These are phyloP conservation scores for Verbascum thapsus DNA, from an alignment of 257 asterid species.

Conservation along the genomic window DNA sequence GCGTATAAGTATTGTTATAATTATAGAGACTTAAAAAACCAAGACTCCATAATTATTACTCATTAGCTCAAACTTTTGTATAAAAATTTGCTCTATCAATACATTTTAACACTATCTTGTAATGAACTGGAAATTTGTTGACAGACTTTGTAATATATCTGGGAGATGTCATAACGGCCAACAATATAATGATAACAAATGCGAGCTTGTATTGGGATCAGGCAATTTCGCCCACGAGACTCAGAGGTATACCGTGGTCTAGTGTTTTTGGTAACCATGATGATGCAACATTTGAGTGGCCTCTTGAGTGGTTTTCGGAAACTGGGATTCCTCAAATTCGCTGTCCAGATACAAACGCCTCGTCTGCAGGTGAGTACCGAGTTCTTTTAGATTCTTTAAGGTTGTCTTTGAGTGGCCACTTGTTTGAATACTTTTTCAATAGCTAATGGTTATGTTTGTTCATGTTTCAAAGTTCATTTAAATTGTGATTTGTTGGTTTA, in stretches of 20 bases:
- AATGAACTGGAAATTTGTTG: conserved; percentile 14
- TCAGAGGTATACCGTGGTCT: conserved; percentile 73
- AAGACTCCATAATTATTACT: no score
- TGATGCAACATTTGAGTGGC: conserved; percentile 89
- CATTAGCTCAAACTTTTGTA: background rate
- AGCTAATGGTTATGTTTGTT: no score
- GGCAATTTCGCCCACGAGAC: conserved; percentile 75
- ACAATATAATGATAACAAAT: conserved; percentile 63
- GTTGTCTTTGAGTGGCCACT: no score
- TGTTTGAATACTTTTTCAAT: no score
- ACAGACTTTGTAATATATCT: conserved; percentile 87
- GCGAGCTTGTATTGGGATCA: conserved; percentile 85
- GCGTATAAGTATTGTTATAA: no score
- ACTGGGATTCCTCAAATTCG: conserved; percentile 60
- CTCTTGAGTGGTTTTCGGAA: conserved; percentile 86
- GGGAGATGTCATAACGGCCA: conserved; percentile 87
- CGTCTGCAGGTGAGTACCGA: conserved; percentile 36
- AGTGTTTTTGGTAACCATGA: conserved; percentile 87
- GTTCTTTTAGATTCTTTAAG: no score
- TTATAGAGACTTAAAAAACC: no score
- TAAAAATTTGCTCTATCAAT: background rate
- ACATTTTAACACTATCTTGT: background rate
- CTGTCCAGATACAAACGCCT: conserved; percentile 43
- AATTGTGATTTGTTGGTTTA: no score
- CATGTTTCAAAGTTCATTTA: no score